Evolutionary conservation across 2,329 filamentous ascomycete genomes (phyloP).

Genomic region (Fonsecaea pugnacius): DNA sequence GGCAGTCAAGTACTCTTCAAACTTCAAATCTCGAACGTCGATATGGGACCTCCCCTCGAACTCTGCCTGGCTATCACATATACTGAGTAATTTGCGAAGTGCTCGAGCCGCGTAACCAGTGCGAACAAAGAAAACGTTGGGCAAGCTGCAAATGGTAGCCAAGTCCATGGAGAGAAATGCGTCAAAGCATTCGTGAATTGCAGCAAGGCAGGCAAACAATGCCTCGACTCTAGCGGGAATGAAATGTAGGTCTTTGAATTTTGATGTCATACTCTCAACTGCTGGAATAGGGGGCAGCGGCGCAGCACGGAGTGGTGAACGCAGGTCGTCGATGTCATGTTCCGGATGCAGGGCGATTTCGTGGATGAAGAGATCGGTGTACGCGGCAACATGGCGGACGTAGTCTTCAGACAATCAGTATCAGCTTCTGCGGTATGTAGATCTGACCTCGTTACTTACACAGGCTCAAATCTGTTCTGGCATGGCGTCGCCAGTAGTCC

Average conservation of each 20-base stretch:
- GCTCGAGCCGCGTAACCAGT: constrained; percentile 73
- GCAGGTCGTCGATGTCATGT: constrained; percentile 56
- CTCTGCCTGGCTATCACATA: constrained; percentile 28
- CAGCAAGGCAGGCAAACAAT: constrained; percentile 67
- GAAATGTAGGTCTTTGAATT: constrained; percentile 36
- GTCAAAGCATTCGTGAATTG: constrained; percentile 69
- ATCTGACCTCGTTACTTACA: constrained; percentile 48
- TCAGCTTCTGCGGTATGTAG: not conserved
- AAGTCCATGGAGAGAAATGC: constrained; percentile 66
- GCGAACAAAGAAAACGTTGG: constrained; percentile 72
- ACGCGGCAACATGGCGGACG: constrained; percentile 65
- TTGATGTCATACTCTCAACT: constrained; percentile 48
- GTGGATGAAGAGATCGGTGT: constrained; percentile 72
- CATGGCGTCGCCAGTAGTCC: constrained; percentile 62
- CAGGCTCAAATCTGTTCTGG: constrained; percentile 54
- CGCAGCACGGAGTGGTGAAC: constrained; percentile 38
- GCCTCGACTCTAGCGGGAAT: constrained; percentile 66
- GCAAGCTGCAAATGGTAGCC: constrained; percentile 63
- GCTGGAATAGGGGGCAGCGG: constrained; percentile 64
- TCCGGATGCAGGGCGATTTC: constrained; percentile 73
- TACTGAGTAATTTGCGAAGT: constrained; percentile 65
- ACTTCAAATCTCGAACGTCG: constrained; percentile 67
- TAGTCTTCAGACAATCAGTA: constrained; percentile 14
- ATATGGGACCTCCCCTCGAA: constrained; percentile 43
- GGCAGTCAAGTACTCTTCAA: constrained; percentile 68